These are phyloP conservation scores for Haplosporangium sp. DNA, from an alignment of 371 early-diverging fungal species.

Conservation along the genomic window DNA sequence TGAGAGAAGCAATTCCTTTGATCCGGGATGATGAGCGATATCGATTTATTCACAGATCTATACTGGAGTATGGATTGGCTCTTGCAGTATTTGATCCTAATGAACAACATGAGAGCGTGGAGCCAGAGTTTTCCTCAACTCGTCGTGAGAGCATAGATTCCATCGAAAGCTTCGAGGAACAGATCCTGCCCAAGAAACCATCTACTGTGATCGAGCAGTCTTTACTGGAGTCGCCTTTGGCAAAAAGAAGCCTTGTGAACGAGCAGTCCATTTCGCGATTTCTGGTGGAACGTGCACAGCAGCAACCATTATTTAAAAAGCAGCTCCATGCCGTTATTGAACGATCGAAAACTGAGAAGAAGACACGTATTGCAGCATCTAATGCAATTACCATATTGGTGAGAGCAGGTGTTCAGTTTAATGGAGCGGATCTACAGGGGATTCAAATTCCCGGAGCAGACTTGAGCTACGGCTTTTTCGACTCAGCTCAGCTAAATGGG, in stretches of 20 bases:
- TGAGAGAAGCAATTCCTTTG: slow-evolving; percentile 10
- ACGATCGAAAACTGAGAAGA: slow-evolving; percentile 6
- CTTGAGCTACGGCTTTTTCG: slow-evolving; percentile 10
- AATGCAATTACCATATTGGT: slow-evolving; percentile 30
- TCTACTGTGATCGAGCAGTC: not conserved
- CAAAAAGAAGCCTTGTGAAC: slow-evolving; percentile 7
- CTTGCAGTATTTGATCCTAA: slow-evolving; percentile 19
- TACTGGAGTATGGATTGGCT: slow-evolving; percentile 14
- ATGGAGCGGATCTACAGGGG: slow-evolving; percentile 12
- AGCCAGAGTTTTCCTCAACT: not conserved
- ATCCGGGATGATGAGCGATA: not conserved
- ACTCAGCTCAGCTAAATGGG: slow-evolving; percentile 4
- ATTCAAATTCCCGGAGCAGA: slow-evolving; percentile 17
- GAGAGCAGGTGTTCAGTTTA: slow-evolving; percentile 12
- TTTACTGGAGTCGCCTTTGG: slow-evolving; percentile 12
- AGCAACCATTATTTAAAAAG: slow-evolving; percentile 1
- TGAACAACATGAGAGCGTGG: not conserved
- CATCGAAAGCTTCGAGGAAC: not conserved
- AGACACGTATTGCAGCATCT: slow-evolving; percentile 4
- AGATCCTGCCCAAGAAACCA: not conserved
- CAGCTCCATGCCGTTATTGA: slow-evolving; percentile 10
- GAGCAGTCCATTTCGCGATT: slow-evolving; percentile 23
- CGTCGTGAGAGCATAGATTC: slow-evolving; percentile 3
- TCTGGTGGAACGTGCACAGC: slow-evolving; percentile 14
- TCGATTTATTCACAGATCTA: not conserved